Evolutionary conservation across 192 early-diverging fungal genomes (phyloP).

Genomic region (Coemansia sp.): DNA sequence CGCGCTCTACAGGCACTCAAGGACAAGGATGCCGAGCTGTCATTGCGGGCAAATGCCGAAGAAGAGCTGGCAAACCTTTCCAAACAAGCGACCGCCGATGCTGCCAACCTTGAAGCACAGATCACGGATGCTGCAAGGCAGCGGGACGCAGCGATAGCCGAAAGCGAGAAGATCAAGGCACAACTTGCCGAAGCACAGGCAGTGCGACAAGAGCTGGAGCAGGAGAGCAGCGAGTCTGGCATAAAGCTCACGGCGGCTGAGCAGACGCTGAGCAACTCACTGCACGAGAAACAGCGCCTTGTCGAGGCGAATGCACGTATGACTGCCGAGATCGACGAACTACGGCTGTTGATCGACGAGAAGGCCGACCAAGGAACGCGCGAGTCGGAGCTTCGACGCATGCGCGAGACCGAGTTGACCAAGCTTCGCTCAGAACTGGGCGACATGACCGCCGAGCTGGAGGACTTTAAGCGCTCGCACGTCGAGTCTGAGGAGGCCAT

Average conservation of each 20-base stretch:
- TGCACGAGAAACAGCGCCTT: slow-evolving; percentile 44
- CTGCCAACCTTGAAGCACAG: slow-evolving; percentile 24
- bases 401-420: slow-evolving; percentile 62
- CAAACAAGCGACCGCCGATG: slow-evolving; percentile 15
- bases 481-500: slow-evolving; percentile 50
- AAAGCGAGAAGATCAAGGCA: slow-evolving; percentile 15
- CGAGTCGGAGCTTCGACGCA: slow-evolving; percentile 57
- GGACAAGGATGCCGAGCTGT: slow-evolving; percentile 26
- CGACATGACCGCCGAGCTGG: slow-evolving; percentile 52
- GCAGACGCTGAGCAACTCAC: slow-evolving; percentile 34
- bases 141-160: slow-evolving; percentile 1
- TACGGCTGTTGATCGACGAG: slow-evolving; percentile 57
- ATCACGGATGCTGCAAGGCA: slow-evolving; percentile 14
- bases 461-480: slow-evolving; percentile 55
- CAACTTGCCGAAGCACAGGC: slow-evolving; percentile 18
- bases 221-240: slow-evolving; percentile 58
- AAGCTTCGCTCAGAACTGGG: slow-evolving; percentile 57
- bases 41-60: slow-evolving; percentile 11
- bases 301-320: slow-evolving; percentile 41
- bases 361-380: slow-evolving; percentile 63
- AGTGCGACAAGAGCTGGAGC: slow-evolving; percentile 56
- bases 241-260: slow-evolving; percentile 62
- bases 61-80: slow-evolving; percentile 21
- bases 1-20: slow-evolving; percentile 22
- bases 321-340: slow-evolving; percentile 56